These are phyloP conservation scores for Fusarium sp. DNA, from an alignment of 2,329 filamentous ascomycete genomes.

Conservation along the genomic window DNA sequence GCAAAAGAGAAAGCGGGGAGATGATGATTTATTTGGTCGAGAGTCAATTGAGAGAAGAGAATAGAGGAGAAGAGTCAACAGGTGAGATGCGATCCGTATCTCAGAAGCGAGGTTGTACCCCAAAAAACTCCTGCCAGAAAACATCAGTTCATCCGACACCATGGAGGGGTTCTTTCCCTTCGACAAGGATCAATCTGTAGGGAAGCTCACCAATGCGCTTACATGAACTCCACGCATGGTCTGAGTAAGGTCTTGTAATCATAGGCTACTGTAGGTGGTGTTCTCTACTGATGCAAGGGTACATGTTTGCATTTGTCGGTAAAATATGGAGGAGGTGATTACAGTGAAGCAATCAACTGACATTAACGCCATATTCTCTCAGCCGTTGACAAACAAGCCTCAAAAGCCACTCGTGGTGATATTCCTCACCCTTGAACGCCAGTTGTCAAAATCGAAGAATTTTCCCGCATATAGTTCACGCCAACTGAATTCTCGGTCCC, in stretches of 20 bases:
- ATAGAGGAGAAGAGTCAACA: slow-evolving; percentile 3
- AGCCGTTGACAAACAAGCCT: not conserved
- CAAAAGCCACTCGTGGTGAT: slow-evolving; percentile 17
- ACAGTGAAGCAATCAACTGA: not conserved
- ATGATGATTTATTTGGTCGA: not conserved
- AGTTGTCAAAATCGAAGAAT: not conserved
- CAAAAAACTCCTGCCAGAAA: slow-evolving; percentile 8
- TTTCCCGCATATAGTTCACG: slow-evolving; percentile 4
- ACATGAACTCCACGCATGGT: slow-evolving; percentile 42
- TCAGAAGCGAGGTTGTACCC: slow-evolving; percentile 11
- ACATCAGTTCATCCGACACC: slow-evolving; percentile 32
- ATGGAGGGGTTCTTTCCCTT: not conserved
- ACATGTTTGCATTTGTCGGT: not conserved
- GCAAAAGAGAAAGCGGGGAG: slow-evolving; percentile 5
- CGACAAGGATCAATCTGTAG: slow-evolving; percentile 4
- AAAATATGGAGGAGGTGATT: not conserved
- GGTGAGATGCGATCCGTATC: not conserved
- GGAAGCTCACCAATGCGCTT: slow-evolving; percentile 9
- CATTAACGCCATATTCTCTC: not conserved
- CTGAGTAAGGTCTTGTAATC: slow-evolving; percentile 27
- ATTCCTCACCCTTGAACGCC: not conserved
- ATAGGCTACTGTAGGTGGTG: not conserved
- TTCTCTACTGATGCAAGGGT: slow-evolving; percentile 17
- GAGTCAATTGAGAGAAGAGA: slow-evolving; percentile 21
- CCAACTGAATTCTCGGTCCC: slow-evolving; percentile 12